Evolutionary conservation across 768 basidiomycete genomes (phyloP), one percentile per base, ranked within the genome.

Genomic region (Tylopilus plumbeoviolaceoides): DNA sequence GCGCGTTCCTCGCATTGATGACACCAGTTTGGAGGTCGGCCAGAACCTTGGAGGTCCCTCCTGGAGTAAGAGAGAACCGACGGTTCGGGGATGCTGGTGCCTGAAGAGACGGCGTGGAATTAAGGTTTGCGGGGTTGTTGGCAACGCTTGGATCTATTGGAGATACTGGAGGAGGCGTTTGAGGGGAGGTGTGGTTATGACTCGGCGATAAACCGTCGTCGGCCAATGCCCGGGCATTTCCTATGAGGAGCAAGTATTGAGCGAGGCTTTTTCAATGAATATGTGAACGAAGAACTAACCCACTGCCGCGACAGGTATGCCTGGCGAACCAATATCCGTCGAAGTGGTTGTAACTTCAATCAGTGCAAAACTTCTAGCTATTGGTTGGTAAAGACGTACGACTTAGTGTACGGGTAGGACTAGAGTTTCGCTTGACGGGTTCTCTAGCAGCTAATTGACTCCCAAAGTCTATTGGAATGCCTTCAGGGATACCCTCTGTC

Each of bases 1-100:
- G 74, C 46, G 89, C 89, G 55, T 83, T 85, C 45, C 84, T 78
- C 27, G 89, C 87, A 57, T 86, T 85, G 41, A 85, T 74, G 7
- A 93, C 88, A 47, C 90, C 91, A 0, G 86, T 79, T 67, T 95
- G 92, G 20, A 95, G 78, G 67, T 92, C 90, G 2, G 89, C 89
- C 50, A 95, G 75, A 23, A 95, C 92, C 63, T 89, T 91, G 15
- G 91, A 91, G 10, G 90, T 93, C 8, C 86, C 87, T 2, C 84
- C 87, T 1, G 88, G 85, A 14, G 85, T 83, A 42, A 89, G 73
- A 5, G 88, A 79, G 45, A 72, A 77, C 10, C 79, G 68, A 44
- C 85, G 78, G 9, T 75, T 78, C n/a, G 85, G 74, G 18, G 75
- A 76, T 10, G 66, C 52, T 9, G 73, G 80, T 6, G 78, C 76